Evolutionary conservation across 306 rosid genomes (phyloP).

Genomic region (Lathyrus oleraceus): DNA sequence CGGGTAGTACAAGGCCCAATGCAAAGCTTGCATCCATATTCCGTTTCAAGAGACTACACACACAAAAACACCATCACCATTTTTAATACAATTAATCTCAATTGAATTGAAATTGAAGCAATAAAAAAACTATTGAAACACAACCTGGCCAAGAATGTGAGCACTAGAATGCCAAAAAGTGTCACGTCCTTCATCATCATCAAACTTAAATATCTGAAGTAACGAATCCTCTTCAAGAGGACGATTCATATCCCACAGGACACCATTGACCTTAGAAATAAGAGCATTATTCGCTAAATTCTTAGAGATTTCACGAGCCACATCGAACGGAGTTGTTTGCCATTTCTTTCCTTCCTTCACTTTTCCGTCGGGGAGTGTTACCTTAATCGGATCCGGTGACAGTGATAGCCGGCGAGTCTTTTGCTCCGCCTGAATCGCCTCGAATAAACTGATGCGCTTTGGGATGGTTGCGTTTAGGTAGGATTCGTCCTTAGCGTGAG

Average conservation of each 20-base stretch:
- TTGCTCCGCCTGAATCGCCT: conserved; percentile 52
- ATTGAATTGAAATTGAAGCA: not conserved
- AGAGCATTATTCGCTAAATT: conserved; percentile 71
- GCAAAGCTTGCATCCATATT: conserved; percentile 94
- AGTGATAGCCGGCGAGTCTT: conserved; percentile 52
- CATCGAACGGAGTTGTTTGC: conserved; percentile 71
- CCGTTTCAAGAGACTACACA: conserved; percentile 71
- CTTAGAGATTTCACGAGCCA: conserved; percentile 81
- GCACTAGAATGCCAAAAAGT: conserved; percentile 99
- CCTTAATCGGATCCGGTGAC: conserved; percentile 77
- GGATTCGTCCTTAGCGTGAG: conserved; percentile 65
- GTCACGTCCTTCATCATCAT: conserved; percentile 82
- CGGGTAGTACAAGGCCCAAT: conserved; percentile 97
- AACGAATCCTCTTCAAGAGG: conserved; percentile 75
- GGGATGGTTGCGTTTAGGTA: conserved; percentile 59
- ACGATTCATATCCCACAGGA: conserved; percentile 84
- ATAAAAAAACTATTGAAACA: not conserved
- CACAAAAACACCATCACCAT: not conserved
- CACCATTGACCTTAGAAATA: conserved; percentile 84
- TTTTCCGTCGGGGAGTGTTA: conserved; percentile 66
- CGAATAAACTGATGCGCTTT: conserved; percentile 67
- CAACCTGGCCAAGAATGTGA: conserved; percentile 93
- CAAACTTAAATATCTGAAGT: conserved; percentile 71
- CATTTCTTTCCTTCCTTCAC: conserved; percentile 77
- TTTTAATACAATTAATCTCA: not conserved